Percentiles rank a stretch among this genome's conserved stretches.
phyloP scores from a whole-genome alignment of 768 basidiomycete species.

The Panus rudis region DNA sequence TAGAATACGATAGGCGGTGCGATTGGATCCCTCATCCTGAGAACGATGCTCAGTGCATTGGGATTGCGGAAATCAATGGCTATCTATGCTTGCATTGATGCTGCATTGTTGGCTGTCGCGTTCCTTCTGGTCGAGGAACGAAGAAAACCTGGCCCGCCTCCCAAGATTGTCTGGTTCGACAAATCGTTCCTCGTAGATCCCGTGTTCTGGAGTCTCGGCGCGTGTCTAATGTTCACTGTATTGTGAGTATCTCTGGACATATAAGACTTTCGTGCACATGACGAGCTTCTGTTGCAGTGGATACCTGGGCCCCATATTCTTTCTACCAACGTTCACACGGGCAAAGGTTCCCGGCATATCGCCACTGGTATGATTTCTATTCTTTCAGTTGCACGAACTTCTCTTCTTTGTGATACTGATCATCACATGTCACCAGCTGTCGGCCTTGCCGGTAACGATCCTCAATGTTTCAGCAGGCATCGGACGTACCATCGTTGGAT shows the following conservation, averaged over 20 bases:
- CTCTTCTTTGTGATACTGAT: neutral
- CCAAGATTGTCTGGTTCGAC: constrained; percentile 14
- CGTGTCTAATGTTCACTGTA: constrained; percentile 24
- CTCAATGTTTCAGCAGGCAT: constrained; percentile 15
- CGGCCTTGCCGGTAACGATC: constrained; percentile 14
- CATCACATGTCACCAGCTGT: constrained; percentile 2
- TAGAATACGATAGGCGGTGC: constrained; percentile 15
- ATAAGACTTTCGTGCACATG: neutral
- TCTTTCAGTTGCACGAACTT: neutral
- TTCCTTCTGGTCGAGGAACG: constrained; percentile 28
- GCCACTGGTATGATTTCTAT: neutral
- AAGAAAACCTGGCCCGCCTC: constrained; percentile 7
- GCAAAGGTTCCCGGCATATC: constrained; percentile 8
- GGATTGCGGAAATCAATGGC: constrained; percentile 27
- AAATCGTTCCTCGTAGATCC: constrained; percentile 16
- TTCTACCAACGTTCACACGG: constrained; percentile 14
- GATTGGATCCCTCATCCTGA: constrained; percentile 9
- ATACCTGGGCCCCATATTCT: constrained; percentile 14
- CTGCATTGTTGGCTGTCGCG: constrained; percentile 18
- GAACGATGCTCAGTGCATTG: constrained; percentile 17
- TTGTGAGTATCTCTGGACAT: constrained; percentile 7
- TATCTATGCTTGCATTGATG: constrained; percentile 23
- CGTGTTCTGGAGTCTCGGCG: constrained; percentile 27
- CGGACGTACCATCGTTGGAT: constrained; percentile 28
- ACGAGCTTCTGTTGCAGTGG: constrained; percentile 6